These are phyloP conservation scores for Cercospora berteroae DNA, from an alignment of 2,329 filamentous ascomycete species.

Conservation along the genomic window DNA sequence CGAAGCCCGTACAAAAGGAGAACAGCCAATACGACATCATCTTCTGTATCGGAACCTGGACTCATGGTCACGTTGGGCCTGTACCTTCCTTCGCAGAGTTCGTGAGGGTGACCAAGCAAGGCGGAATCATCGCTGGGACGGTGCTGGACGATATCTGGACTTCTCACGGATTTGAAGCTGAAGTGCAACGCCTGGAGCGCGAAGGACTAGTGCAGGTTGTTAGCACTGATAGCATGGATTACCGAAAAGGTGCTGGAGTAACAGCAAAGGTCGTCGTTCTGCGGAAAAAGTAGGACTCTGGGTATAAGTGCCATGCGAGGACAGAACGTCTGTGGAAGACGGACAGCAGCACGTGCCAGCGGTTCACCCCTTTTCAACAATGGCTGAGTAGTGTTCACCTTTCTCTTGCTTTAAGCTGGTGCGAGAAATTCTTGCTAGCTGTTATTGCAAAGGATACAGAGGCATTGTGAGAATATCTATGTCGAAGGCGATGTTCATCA, in stretches of 20 bases:
- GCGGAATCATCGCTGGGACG: constrained; percentile 53
- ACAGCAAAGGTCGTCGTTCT: constrained; percentile 30
- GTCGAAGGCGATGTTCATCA: neutral
- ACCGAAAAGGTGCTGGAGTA: constrained; percentile 31
- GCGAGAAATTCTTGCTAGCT: neutral
- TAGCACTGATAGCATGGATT: constrained; percentile 33
- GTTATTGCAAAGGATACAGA: neutral
- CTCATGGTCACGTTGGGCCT: constrained; percentile 55
- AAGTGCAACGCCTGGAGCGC: constrained; percentile 42
- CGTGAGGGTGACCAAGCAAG: constrained; percentile 47
- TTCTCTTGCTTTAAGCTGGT: neutral
- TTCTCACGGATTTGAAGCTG: constrained; percentile 48
- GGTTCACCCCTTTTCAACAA: neutral
- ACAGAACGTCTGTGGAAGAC: neutral
- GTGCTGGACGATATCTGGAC: constrained; percentile 53
- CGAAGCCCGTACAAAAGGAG: constrained; percentile 41
- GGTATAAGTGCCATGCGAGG: neutral
- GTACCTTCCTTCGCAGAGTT: constrained; percentile 50
- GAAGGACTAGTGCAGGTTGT: constrained; percentile 41
- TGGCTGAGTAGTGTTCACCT: neutral
- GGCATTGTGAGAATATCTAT: neutral
- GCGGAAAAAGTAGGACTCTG: constrained; percentile 23
- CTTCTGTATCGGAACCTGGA: constrained; percentile 56
- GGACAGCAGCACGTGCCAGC: neutral
- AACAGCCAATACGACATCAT: constrained; percentile 51